Evolutionary conservation across 2,329 filamentous ascomycete species (phyloP), one percentile per base, ranked within the genome.

Genomic region (Ceratocystis ficicola): DNA sequence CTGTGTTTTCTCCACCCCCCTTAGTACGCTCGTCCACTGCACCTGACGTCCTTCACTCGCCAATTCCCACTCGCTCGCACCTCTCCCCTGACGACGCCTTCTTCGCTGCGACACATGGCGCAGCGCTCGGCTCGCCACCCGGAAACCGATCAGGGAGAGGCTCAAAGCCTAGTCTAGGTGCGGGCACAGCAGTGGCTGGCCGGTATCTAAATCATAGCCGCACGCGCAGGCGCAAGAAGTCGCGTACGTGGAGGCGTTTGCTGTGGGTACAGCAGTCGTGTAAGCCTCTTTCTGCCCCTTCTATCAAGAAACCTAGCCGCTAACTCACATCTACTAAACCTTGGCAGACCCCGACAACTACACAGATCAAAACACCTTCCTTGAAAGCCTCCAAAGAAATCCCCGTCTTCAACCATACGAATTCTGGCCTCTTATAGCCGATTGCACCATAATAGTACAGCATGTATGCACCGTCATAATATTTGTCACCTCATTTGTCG

Each of bases 211-310:
- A 88, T 84, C 70, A 78, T 59, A 67, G 63, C 36, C 66, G 84
- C 62, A 89, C 86, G 70, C 81, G 88, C 60, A 80, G 85, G 71
- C 81, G 86, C 69, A 89, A 86, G 72, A 84, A 85, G 65, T 83
- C 84, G 72, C 83, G 85, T 63, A 84, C 84, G 10, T 97, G 93
- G 89, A 95, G 95, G 81, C 97, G 97, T 78, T 77, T 99, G 70
- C 82, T 99, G 65, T 99, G 94, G 94, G 92, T 99, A 73, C 96
- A 95, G 77, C 94, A 97, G 74, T 89, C 89, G 44, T 96, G 89
- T 92, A 78, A 69, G 85, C 76, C 28, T 73, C 50, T 50, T 15
- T 20, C 48, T n/a, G 1, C 17, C 1, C 75, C 76, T 1, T 75
- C 74, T 1, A 72, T 80, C 30, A 65, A 44, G 6, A 25, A 48